Evolutionary conservation across 2,329 filamentous ascomycete species (phyloP), one percentile per base, ranked within the genome.

Genomic region (Aureobasidium lini): DNA sequence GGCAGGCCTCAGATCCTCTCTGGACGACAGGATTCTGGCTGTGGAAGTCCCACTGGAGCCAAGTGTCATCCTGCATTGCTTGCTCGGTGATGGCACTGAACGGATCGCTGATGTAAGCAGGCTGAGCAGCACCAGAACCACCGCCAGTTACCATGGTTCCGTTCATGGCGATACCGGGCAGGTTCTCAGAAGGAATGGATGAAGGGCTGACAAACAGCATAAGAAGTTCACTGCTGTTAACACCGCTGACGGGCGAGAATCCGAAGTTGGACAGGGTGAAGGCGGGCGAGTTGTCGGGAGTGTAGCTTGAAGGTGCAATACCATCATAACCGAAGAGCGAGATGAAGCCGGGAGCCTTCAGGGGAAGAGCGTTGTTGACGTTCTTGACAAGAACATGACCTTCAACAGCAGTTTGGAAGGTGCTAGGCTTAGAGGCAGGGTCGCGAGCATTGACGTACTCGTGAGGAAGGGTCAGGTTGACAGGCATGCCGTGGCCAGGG

Each of bases 371-470:
- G 13, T 73, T 75, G 43, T 81, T 80, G 40, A 67, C 71, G 67
- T 87, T 87, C 69, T 87, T 87, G 32, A 87, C 76, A 0, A 87
- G 75, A 1, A 87, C 84, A 57, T 85, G 83, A 4, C 84, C 83
- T 64, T 86, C 83, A 4, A 84, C 72, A 0, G 83, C 84, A 3
- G 82, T 81, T n/a, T 82, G 74, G 0, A 85, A 66, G 0, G 84
- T 68, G 0, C 78, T 76, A 0, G 74, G 68, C 8, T 78, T 77
- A 9, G 79, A 74, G 6, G 76, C 71, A 11, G 75, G 69, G 66
- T 86, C 79, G 23, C 81, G 75, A 2, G 78, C 84, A 63, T 86
- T 80, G 8, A 86, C 73, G 18, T 79, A 72, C 0, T 66, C 63
- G 61, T 86, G 84, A 1, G 79, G 79, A 39, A 74, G 68, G 0